A percentile compares a stretch with the other conserved stretches of the same genome.
Conservation (phyloP, 176 grass and related monocot species). For the Oryza officinalis region DNA sequence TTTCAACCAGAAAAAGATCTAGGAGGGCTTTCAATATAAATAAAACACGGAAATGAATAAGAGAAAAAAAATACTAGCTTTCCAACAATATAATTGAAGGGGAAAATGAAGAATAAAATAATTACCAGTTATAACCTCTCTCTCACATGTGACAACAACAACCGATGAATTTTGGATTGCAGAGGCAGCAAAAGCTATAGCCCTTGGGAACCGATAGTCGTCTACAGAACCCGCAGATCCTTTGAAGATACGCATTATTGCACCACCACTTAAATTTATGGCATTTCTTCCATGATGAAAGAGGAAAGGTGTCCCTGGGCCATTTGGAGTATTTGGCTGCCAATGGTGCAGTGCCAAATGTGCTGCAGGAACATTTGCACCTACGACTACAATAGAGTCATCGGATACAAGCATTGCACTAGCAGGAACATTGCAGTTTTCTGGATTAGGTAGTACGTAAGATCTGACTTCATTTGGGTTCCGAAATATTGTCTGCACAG, state of each 20-base stretch:
- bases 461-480: constrained; percentile 85
- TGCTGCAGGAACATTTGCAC: constrained; percentile 71
- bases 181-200: constrained; percentile 83
- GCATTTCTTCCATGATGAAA: constrained; percentile 79
- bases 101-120: constrained; percentile 25
- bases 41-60: background rate
- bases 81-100: constrained; percentile 17
- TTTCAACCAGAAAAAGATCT: constrained; percentile 24
- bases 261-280: constrained; percentile 61
- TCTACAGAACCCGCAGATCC: constrained; percentile 67
- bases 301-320: constrained; percentile 78
- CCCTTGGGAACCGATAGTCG: constrained; percentile 73
- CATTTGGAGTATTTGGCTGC: constrained; percentile 92
- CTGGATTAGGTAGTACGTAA: constrained; percentile 73
- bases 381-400: constrained; percentile 84
- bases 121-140: constrained; percentile 94
- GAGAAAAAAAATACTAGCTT: constrained; percentile 22
- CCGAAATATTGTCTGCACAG: constrained; percentile 88
- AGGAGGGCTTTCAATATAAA: background rate
- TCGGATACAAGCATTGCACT: constrained; percentile 74
- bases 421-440: constrained; percentile 84
- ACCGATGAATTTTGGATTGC: constrained; percentile 56
- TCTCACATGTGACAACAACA: constrained; percentile 84
- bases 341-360: constrained; percentile 89
- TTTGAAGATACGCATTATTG: constrained; percentile 96